Conservation (phyloP, 805 yeast genomes). For the Kazachstania taianensis region DNA sequence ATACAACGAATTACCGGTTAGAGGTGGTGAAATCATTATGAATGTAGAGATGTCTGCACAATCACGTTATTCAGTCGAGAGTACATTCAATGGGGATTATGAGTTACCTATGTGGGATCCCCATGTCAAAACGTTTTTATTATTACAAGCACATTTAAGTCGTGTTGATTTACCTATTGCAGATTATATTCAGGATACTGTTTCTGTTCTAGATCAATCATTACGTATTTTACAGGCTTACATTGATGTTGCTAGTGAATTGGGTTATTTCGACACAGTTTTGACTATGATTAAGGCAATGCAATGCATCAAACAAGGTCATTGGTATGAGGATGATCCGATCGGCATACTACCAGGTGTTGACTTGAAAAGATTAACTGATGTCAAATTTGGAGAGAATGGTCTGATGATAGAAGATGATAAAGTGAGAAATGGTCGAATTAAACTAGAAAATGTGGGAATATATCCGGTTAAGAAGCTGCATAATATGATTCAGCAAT, state of each 20-base stretch:
- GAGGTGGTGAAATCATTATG: conserved; percentile 85
- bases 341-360: conserved; percentile 35
- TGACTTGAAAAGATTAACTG: conserved; percentile 25
- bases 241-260: conserved; percentile 80
- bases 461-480: conserved; percentile 29
- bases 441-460: conserved; percentile 36
- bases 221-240: conserved; percentile 88
- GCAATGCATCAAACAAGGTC: conserved; percentile 82
- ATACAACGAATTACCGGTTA: conserved; percentile 78
- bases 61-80: conserved; percentile 54
- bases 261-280: conserved; percentile 60
- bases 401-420: conserved; percentile 11
- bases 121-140: conserved; percentile 62
- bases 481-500: conserved; percentile 7
- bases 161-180: conserved; percentile 83
- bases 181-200: conserved; percentile 89
- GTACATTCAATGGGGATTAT: conserved; percentile 46
- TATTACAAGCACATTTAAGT: conserved; percentile 77
- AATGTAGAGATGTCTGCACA: conserved; percentile 74
- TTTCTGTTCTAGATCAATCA: conserved; percentile 87
- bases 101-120: conserved; percentile 76
- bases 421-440: conserved; percentile 6
- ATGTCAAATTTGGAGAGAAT: conserved; percentile 12
- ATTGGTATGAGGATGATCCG: conserved; percentile 77
- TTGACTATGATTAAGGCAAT: conserved; percentile 54